Conservation (phyloP, 202 grass and related monocot species). For the Cymbopogon flexuosus region DNA sequence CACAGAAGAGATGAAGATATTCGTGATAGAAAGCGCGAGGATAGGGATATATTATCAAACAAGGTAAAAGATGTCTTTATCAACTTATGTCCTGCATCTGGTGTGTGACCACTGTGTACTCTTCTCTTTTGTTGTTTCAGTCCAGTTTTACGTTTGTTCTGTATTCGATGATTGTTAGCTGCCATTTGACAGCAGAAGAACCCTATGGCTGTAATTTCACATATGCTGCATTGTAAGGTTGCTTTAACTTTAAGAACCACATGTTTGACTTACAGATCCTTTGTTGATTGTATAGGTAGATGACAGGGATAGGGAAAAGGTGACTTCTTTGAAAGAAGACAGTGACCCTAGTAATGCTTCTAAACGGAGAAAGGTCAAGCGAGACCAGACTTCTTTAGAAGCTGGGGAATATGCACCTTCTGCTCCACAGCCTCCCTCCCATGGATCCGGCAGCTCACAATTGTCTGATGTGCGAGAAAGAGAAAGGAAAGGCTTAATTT, state of each 20-base stretch:
- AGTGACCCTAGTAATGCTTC: constrained; percentile 52
- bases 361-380: constrained; percentile 81
- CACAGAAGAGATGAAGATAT: constrained; percentile 84
- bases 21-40: constrained; percentile 81
- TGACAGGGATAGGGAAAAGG: constrained; percentile 83
- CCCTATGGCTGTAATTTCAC: not conserved
- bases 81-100: not conserved
- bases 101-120: not conserved
- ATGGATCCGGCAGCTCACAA: constrained; percentile 42
- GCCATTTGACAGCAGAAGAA: not conserved
- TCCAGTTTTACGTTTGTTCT: not conserved
- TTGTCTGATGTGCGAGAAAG: constrained; percentile 63
- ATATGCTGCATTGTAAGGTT: constrained; percentile 2
- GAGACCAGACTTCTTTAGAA: constrained; percentile 70
- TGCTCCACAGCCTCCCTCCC: constrained; percentile 47
- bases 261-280: constrained; percentile 15
- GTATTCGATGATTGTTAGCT: not conserved
- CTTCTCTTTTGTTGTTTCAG: not conserved
- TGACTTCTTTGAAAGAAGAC: constrained; percentile 59
- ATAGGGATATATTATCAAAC: constrained; percentile 61
- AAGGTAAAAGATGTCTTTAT: constrained; percentile 52
- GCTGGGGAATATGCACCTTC: constrained; percentile 68
- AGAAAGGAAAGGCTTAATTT: constrained; percentile 66
- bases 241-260: constrained; percentile 1
- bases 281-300: constrained; percentile 59